Base-by-base conservation (phyloP, 73 alveolate genomes). In the Urostyla sp. region DNA sequence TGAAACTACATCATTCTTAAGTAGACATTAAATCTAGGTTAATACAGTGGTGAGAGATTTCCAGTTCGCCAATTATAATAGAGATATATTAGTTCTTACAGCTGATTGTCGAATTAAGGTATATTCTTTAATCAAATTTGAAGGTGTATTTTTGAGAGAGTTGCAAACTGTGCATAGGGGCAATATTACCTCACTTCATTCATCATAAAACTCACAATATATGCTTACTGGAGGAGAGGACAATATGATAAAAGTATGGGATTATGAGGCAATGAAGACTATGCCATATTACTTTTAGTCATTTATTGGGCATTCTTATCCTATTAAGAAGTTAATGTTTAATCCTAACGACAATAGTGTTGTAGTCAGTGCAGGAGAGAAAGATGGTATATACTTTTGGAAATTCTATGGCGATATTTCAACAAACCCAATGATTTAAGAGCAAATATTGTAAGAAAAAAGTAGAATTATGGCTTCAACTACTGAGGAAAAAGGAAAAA, bases 301-400 rank as follows among this genome's bases (percentile, higher is more conserved):
- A 30, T 94, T 94, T 82, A 94, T 94, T 8, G 98, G 98, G 21
- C 98, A 94, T 85, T 82, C 97, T n/a, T 67, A 78, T 21, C 93
- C 92, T 18, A 90, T 94, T 10, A 72, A 54, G 48, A 75, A 80
- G 38, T 90, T 92, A 13, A 67, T 90, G 54, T 90, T 87, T 61
- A 74, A 75, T 50, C 92, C 95, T 28, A 53, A 72, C 54, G 96
- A 94, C 77, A 94, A 90, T 81, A 85, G 88, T 28, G 84, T 87
- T 31, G 78, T 79, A n/a, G 55, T 90, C 10, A 87, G 92, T 55
- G 85, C 94, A n/a, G 90, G 94, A 60, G 96, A 88, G 40, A 80
- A 83, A 53, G 92, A 91, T 48, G 98, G 98, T 11, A 90, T 93
- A 27, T 90, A 78, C 59, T 77, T 93, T 18, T 93, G 98, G 98